Base-by-base conservation (phyloP, 768 basidiomycete species). In the Rhizopogon vesiculosus region DNA sequence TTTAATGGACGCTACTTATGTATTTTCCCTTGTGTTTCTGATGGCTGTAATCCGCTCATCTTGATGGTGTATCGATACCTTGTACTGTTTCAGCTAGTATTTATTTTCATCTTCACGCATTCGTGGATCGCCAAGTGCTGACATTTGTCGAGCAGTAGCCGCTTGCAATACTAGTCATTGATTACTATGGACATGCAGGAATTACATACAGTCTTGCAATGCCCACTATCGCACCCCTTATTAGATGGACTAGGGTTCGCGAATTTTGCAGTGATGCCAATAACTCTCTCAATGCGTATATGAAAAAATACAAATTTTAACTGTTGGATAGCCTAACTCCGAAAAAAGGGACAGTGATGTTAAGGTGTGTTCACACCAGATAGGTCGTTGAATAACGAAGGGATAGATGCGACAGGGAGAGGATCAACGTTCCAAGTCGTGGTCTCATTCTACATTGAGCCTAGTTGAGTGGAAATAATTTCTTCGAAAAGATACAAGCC, bases 311-410 rank as follows among this genome's bases (percentile, higher is more conserved):
- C 31, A 10, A 33, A 2, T 33, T 33, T 33, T 33, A 7, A 33
- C 31, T 33, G 31, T 33, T 33, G 31, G 31, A 33, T 33, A 33
- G 31, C 31, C 31, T 33, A 9, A 33, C 8, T 33, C 10, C 25
- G 25, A 25, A 25, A 25, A 25, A 25, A 25, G 25, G 25, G 25
- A 25, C 25, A 25, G 25, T 25, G 0, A 25, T 25, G 25, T 25
- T 98, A 98, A 0, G 96, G 96, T 3, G 93, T 88, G 66, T 98
- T 98, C 46, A 99, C 97, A 7, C 97, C 97, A 1, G 96, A 95
- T 28, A 99, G 75, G 41, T 86, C 82, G 51, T 86, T 81, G 40
- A 77, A 73, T 7, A 85, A 78, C 12, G 81, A 66, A 0, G 89
- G 90, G 0, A 93, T 28, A 97, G 75, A 3, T 93, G 85, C 9